Conservation (phyloP, 495 filamentous ascomycete genomes). For the Penicillium flavigenum region DNA sequence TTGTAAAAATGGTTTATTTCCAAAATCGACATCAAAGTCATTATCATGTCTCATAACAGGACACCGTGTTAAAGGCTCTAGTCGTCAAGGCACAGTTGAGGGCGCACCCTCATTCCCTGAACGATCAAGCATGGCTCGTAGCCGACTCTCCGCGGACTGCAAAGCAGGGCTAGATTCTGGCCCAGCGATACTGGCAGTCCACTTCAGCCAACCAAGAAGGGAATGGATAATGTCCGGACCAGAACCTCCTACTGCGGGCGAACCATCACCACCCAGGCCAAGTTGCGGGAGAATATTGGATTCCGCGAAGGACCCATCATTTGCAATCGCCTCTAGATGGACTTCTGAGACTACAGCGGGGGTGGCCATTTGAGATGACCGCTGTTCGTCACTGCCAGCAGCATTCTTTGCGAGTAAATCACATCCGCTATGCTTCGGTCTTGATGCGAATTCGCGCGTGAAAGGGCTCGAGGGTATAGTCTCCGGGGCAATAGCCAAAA, state of each 20-base stretch:
- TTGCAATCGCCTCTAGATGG: constrained; percentile 40
- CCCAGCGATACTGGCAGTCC: constrained; percentile 24
- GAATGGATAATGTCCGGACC: constrained; percentile 31
- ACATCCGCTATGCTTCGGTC: constrained; percentile 30
- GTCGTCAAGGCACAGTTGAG: neutral
- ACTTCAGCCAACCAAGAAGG: constrained; percentile 41
- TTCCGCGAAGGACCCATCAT: constrained; percentile 13
- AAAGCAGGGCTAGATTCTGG: constrained; percentile 19
- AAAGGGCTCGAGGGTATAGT: constrained; percentile 12
- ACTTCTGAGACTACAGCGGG: constrained; percentile 45
- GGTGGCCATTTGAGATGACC: constrained; percentile 28
- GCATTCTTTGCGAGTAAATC: constrained; percentile 30
- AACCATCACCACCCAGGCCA: neutral
- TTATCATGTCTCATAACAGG: constrained; percentile 16
- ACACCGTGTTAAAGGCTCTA: neutral
- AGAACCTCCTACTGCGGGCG: constrained; percentile 1
- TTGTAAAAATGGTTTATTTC: neutral
- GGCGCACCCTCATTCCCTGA: constrained; percentile 5
- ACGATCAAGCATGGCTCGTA: constrained; percentile 41
- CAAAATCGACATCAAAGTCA: constrained; percentile 5
- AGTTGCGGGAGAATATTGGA: neutral
- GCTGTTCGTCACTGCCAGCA: constrained; percentile 11
- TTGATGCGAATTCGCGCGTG: constrained; percentile 36
- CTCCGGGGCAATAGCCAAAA: constrained; percentile 1
- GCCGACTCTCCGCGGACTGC: constrained; percentile 39